A percentile compares a stretch with the other conserved stretches of the same genome.
Conservation (phyloP, 1,284 basidiomycete species). For the Stygiomarasmius scandens region DNA sequence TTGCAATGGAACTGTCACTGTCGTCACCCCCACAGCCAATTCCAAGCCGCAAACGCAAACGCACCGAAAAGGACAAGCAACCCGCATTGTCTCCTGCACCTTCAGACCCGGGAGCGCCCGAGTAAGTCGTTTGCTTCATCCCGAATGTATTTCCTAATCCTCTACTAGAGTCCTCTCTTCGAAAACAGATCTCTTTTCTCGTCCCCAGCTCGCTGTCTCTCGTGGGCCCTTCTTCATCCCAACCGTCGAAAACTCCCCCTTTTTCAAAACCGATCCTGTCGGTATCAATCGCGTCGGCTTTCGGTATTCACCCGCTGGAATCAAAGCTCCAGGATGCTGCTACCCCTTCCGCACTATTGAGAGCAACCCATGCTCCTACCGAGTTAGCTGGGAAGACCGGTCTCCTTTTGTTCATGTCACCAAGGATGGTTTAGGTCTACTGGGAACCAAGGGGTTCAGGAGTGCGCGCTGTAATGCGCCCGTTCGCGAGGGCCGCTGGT, state of each 20-base stretch:
- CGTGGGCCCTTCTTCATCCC: slow-evolving; percentile 70
- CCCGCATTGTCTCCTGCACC: slow-evolving; percentile 47
- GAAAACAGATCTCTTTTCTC: slow-evolving; percentile 63
- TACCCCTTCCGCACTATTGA: slow-evolving; percentile 80
- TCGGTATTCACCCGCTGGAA: slow-evolving; percentile 81
- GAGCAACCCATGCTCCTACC: slow-evolving; percentile 63
- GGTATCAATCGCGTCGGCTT: slow-evolving; percentile 78
- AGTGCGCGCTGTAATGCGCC: slow-evolving; percentile 90
- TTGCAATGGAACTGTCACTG: slow-evolving; percentile 19
- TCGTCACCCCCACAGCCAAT: not conserved
- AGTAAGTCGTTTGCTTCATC: slow-evolving; percentile 30
- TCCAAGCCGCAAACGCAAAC: slow-evolving; percentile 43
- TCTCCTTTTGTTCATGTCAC: slow-evolving; percentile 81
- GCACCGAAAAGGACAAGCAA: slow-evolving; percentile 26
- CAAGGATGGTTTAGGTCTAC: slow-evolving; percentile 75
- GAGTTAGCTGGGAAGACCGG: slow-evolving; percentile 88
- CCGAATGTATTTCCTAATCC: slow-evolving; percentile 15
- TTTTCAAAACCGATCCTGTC: slow-evolving; percentile 67
- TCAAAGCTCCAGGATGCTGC: slow-evolving; percentile 60
- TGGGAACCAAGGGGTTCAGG: slow-evolving; percentile 89
- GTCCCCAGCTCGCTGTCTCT: slow-evolving; percentile 70
- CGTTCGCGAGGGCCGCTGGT: slow-evolving; percentile 91
- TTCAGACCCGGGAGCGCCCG: slow-evolving; percentile 43
- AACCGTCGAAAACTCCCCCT: slow-evolving; percentile 55
- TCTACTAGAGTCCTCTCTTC: slow-evolving; percentile 57